Conservation (phyloP, 2,329 filamentous ascomycete species). For the Ophiocordyceps polyrhachis-furcata region DNA sequence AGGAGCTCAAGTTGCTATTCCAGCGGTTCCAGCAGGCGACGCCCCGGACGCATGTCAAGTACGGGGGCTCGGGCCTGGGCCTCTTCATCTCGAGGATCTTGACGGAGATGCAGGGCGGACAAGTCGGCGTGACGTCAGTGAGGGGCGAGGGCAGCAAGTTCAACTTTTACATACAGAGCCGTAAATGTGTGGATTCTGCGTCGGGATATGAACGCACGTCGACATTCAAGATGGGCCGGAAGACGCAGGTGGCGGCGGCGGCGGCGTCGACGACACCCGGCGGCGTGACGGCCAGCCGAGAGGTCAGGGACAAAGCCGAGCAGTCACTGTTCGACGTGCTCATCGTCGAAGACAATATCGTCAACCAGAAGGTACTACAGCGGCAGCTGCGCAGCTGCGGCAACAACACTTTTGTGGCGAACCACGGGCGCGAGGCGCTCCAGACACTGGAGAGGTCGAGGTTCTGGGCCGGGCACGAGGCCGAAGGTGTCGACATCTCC, state of each 20-base stretch:
- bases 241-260: slow-evolving; percentile 7
- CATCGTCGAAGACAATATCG: slow-evolving; percentile 49
- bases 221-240: slow-evolving; percentile 16
- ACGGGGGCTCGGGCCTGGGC: slow-evolving; percentile 51
- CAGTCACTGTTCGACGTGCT: slow-evolving; percentile 31
- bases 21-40: slow-evolving; percentile 51
- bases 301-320: background rate
- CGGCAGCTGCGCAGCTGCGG: slow-evolving; percentile 42
- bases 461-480: slow-evolving; percentile 33
- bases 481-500: slow-evolving; percentile 33
- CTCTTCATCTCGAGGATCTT: slow-evolving; percentile 62
- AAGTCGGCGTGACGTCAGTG: slow-evolving; percentile 53
- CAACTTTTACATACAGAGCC: slow-evolving; percentile 56
- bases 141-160: slow-evolving; percentile 55
- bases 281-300: slow-evolving; percentile 1
- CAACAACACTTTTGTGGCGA: slow-evolving; percentile 42
- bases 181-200: slow-evolving; percentile 28
- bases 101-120: slow-evolving; percentile 59
- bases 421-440: slow-evolving; percentile 44
- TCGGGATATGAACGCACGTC: slow-evolving; percentile 18
- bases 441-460: slow-evolving; percentile 35
- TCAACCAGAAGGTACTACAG: slow-evolving; percentile 46
- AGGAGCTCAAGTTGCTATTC: slow-evolving; percentile 49
- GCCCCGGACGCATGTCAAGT: slow-evolving; percentile 52
- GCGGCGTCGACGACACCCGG: slow-evolving; percentile 3